Conservation (phyloP, 768 basidiomycete genomes). For the Termitomyces sp. region DNA sequence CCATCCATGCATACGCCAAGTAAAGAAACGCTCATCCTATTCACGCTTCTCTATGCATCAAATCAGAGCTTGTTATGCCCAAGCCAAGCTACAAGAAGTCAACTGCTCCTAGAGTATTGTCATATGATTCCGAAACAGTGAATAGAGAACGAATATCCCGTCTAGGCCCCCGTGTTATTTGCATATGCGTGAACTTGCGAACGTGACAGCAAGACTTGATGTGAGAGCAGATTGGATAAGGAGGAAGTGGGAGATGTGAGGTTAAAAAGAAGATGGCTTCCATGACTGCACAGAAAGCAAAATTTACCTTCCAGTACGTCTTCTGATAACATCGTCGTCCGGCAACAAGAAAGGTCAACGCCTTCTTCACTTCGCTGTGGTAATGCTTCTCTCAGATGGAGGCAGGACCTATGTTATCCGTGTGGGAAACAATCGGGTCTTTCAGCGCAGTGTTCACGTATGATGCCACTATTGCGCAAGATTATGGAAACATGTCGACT, state of each 20-base stretch:
- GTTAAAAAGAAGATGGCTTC: not conserved
- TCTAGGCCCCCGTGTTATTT: not conserved
- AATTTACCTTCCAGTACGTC: not conserved
- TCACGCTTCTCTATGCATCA: not conserved
- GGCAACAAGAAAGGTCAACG: not conserved
- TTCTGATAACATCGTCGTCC: not conserved
- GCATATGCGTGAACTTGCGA: not conserved
- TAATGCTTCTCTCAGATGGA: no score
- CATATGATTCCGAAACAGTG: not conserved
- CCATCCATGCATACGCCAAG: not conserved
- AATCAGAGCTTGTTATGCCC: not conserved
- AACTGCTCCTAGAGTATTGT: not conserved
- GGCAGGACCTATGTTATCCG: not conserved
- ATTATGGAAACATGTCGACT: not conserved
- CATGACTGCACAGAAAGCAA: not conserved
- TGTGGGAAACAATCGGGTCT: not conserved
- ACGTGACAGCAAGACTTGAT: not conserved
- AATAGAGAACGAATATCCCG: not conserved
- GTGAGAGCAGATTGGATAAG: not conserved
- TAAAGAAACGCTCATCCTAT: not conserved
- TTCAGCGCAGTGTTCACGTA: no score
- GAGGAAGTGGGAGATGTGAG: not conserved
- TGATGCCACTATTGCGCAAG: not conserved
- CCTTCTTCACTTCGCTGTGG: not conserved
- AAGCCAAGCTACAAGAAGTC: not conserved